These are phyloP conservation scores for Pleurotus sapidus DNA, from an alignment of 768 basidiomycete species.

Conservation along the genomic window DNA sequence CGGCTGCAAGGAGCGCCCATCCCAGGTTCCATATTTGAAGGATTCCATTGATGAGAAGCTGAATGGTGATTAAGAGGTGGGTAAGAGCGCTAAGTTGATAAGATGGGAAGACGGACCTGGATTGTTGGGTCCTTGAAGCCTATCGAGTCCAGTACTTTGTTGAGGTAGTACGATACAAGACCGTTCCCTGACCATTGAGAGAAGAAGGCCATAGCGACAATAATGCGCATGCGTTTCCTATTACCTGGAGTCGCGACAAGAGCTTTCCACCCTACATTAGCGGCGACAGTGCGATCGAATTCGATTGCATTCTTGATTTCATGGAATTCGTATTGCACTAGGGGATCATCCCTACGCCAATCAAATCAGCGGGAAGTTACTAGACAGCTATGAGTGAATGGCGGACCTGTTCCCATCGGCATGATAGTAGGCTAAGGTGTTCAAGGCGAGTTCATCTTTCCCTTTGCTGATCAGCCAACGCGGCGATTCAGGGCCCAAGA, in stretches of 20 bases:
- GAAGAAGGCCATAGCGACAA: slow-evolving; percentile 57
- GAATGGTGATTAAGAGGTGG: slow-evolving; percentile 24
- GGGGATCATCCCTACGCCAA: slow-evolving; percentile 40
- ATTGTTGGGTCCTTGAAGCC: slow-evolving; percentile 29
- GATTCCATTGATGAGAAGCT: slow-evolving; percentile 42
- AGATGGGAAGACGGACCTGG: slow-evolving; percentile 15
- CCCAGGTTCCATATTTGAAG: slow-evolving; percentile 55
- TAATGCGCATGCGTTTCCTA: slow-evolving; percentile 49
- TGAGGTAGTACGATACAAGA: slow-evolving; percentile 52
- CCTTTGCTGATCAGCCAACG: slow-evolving; percentile 23
- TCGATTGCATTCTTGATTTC: slow-evolving; percentile 54
- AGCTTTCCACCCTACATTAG: slow-evolving; percentile 41
- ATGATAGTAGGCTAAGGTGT: slow-evolving; percentile 56
- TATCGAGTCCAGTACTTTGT: slow-evolving; percentile 49
- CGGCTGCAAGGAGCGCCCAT: slow-evolving; percentile 43
- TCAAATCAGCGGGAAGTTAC: slow-evolving; percentile 29
- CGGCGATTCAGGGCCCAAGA: slow-evolving; percentile 37
- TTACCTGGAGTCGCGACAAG: slow-evolving; percentile 51
- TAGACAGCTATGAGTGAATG: background rate
- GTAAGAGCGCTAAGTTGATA: background rate
- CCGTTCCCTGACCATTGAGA: slow-evolving; percentile 42
- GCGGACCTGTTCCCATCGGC: slow-evolving; percentile 39
- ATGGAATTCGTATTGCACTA: slow-evolving; percentile 52
- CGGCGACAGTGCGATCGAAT: slow-evolving; percentile 22
- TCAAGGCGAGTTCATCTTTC: slow-evolving; percentile 44